These are phyloP conservation scores for Passiflora organensis DNA, from an alignment of 345 rosid species.

Conservation along the genomic window DNA sequence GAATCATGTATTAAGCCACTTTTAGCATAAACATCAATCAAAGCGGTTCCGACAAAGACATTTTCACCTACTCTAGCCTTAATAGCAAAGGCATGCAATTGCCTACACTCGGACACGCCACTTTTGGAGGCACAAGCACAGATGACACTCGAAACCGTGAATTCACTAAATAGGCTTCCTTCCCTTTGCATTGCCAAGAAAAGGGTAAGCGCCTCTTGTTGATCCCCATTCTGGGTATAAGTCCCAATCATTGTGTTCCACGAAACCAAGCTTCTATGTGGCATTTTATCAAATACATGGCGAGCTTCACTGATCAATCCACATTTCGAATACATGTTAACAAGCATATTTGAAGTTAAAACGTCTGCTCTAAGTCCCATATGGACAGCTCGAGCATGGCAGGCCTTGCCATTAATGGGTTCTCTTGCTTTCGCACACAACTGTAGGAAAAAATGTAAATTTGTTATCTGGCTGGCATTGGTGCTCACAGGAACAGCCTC, in stretches of 20 bases:
- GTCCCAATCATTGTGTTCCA: conserved; percentile 68
- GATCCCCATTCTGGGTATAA: conserved; percentile 34
- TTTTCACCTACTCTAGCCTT: conserved; percentile 47
- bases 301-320: conserved; percentile 39
- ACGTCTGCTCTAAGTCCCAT: conserved; percentile 33
- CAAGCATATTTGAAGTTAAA: conserved; percentile 49
- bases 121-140: conserved; percentile 52
- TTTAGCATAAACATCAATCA: conserved; percentile 78
- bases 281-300: conserved; percentile 68
- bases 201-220: conserved; percentile 35
- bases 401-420: conserved; percentile 34
- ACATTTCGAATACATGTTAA: conserved; percentile 48
- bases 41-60: conserved; percentile 60
- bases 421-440: conserved; percentile 38
- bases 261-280: conserved; percentile 57
- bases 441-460: conserved; percentile 37
- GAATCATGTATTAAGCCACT: conserved; percentile 53
- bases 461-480: conserved; percentile 6
- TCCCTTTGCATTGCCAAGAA: conserved; percentile 47
- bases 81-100: conserved; percentile 56
- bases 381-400: conserved; percentile 44
- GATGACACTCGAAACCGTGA: conserved; percentile 64
- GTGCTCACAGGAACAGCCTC: neutral
- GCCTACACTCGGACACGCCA: conserved; percentile 43
- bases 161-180: conserved; percentile 45